A percentile compares a stretch with the other conserved stretches of the same genome.
Evolutionary conservation across 2,329 filamentous ascomycete genomes (phyloP).

Genomic region (Dothidotthia symphoricarpi): DNA sequence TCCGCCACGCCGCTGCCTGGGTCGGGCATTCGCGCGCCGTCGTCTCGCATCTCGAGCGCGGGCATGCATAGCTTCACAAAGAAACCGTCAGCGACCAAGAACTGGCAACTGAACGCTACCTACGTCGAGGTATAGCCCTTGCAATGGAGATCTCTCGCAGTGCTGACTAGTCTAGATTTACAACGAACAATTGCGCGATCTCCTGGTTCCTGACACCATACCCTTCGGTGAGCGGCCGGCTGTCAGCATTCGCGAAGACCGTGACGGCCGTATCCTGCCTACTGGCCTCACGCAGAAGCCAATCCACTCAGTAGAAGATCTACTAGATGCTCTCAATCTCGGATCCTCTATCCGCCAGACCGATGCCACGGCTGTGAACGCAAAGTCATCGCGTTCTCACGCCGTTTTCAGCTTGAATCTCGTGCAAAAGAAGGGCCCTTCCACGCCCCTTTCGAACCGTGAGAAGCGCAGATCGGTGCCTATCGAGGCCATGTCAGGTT

Average conservation of each 20-base stretch:
- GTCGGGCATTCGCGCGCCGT: slow-evolving; percentile 68
- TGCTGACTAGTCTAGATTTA: slow-evolving; percentile 67
- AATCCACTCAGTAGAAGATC: slow-evolving; percentile 87
- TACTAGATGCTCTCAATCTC: slow-evolving; percentile 85
- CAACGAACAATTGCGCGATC: slow-evolving; percentile 90
- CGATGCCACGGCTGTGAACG: slow-evolving; percentile 95
- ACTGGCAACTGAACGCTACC: slow-evolving; percentile 89
- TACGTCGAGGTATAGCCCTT: slow-evolving; percentile 65
- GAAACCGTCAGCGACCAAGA: slow-evolving; percentile 55
- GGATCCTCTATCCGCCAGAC: slow-evolving; percentile 94
- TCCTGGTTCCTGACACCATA: slow-evolving; percentile 75
- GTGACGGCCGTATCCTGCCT: slow-evolving; percentile 89
- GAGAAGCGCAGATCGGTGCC: slow-evolving; percentile 90
- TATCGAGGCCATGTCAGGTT: slow-evolving; percentile 68
- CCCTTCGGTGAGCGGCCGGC: slow-evolving; percentile 67
- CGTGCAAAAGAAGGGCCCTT: slow-evolving; percentile 72
- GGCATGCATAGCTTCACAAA: slow-evolving; percentile 47
- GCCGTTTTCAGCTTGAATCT: slow-evolving; percentile 96
- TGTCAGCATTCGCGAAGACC: slow-evolving; percentile 92
- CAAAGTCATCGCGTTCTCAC: slow-evolving; percentile 94
- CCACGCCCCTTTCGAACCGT: slow-evolving; percentile 50
- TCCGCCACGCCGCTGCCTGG: slow-evolving; percentile 60
- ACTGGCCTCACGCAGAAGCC: slow-evolving; percentile 85
- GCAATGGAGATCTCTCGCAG: not conserved
- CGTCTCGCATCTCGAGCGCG: slow-evolving; percentile 67